These are phyloP conservation scores for Lactarius vividus DNA, from an alignment of 768 basidiomycete species.

Conservation along the genomic window DNA sequence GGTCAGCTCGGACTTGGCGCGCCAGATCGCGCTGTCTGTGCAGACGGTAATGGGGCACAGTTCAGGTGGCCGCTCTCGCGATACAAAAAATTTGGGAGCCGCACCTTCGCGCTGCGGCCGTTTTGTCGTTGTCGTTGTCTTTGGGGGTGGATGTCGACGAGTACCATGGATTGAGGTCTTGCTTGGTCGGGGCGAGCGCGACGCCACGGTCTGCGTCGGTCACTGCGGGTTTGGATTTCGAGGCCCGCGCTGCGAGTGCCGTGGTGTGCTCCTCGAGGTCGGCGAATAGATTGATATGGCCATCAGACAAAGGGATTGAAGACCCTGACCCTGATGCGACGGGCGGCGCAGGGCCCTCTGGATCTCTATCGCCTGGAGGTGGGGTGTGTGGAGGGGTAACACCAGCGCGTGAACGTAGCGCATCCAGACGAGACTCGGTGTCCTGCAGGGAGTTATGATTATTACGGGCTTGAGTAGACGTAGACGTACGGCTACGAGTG, in stretches of 20 bases:
- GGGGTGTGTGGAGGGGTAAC: constrained; percentile 20
- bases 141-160: constrained; percentile 33
- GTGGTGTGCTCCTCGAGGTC: constrained; percentile 66
- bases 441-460: constrained; percentile 46
- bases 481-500: constrained; percentile 65
- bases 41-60: not conserved
- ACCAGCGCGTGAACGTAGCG: constrained; percentile 62
- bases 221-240: constrained; percentile 36
- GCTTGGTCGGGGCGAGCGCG: constrained; percentile 66
- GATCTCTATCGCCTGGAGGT: not conserved
- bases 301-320: constrained; percentile 40
- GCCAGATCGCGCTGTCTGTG: constrained; percentile 59
- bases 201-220: constrained; percentile 67
- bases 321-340: constrained; percentile 9
- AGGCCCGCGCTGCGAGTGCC: constrained; percentile 45
- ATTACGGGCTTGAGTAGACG: not conserved
- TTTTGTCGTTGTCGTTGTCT: constrained; percentile 22
- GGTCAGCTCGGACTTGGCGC: constrained; percentile 64
- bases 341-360: constrained; percentile 29
- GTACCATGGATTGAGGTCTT: constrained; percentile 86
- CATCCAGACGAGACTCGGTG: constrained; percentile 71
- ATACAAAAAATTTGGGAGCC: not conserved
- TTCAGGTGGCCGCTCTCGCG: not conserved
- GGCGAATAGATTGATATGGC: constrained; percentile 83
- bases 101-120: constrained; percentile 32